phyloP scores from a whole-genome alignment of 129 eudicot genomes.

The Helianthus tuberosus region DNA sequence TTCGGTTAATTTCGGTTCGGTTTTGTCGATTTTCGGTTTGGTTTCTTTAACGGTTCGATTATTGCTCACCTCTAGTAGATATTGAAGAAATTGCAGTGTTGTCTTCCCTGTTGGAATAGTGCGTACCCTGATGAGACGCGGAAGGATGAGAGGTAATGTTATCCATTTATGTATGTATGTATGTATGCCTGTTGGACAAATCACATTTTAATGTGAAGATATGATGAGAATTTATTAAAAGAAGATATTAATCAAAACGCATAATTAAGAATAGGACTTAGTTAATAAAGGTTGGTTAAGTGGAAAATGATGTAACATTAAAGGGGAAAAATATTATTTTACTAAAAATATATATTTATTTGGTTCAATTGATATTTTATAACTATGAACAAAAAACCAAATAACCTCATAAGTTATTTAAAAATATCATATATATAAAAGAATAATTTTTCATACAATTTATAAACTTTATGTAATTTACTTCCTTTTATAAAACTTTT shows the following conservation, averaged over 20 bases:
- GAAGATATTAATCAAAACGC: too few species aligned
- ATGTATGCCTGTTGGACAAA: slow-evolving; percentile 12
- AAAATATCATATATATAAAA: too few species aligned
- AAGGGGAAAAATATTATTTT: not conserved
- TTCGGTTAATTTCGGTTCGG: too few species aligned
- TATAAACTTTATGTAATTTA: too few species aligned
- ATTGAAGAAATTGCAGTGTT: not conserved
- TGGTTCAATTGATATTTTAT: not conserved
- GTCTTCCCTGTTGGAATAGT: slow-evolving; percentile 1
- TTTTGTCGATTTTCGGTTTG: too few species aligned
- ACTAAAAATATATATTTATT: not conserved
- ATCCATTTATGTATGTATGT: not conserved
- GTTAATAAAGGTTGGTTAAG: slow-evolving; percentile 15
- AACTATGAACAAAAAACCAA: too few species aligned
- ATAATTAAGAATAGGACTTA: not conserved
- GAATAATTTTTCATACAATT: too few species aligned
- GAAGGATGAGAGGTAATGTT: slow-evolving; percentile 18
- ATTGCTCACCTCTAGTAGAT: too few species aligned
- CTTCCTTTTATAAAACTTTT: too few species aligned
- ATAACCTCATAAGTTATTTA: too few species aligned
- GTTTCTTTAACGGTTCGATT: too few species aligned
- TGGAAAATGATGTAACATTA: slow-evolving; percentile 27
- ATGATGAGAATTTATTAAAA: too few species aligned
- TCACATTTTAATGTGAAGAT: slow-evolving; percentile 21
- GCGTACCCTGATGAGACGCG: not conserved